phyloP scores from a whole-genome alignment of 2,329 filamentous ascomycete genomes.

The Verticillium longisporum region DNA sequence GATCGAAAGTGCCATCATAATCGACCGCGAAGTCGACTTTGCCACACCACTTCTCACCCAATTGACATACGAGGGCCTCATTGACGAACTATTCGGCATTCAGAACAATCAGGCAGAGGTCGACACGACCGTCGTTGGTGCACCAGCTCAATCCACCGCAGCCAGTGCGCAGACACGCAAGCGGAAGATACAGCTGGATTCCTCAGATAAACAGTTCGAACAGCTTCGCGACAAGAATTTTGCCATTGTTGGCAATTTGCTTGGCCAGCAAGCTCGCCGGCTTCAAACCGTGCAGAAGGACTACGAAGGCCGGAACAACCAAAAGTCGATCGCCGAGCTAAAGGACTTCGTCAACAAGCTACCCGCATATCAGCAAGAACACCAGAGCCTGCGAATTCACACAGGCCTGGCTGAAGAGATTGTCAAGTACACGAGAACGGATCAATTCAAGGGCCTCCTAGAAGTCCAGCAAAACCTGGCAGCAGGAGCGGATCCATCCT shows the following conservation, averaged over 20 bases:
- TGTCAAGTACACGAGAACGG: conserved; percentile 83
- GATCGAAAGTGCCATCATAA: conserved; percentile 86
- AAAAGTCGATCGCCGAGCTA: conserved; percentile 80
- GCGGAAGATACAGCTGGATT: conserved; percentile 82
- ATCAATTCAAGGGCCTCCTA: conserved; percentile 79
- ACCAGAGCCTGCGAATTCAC: conserved; percentile 86
- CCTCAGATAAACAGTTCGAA: conserved; percentile 80
- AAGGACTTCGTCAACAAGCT: conserved; percentile 93
- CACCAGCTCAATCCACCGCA: conserved; percentile 55
- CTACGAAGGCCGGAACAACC: conserved; percentile 83
- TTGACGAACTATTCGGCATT: conserved; percentile 90
- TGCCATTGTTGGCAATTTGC: conserved; percentile 78
- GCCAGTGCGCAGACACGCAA: conserved; percentile 58
- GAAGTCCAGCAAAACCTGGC: conserved; percentile 96
- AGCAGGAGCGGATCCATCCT: conserved; percentile 79
- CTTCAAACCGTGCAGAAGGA: conserved; percentile 76
- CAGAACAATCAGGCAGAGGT: conserved; percentile 89
- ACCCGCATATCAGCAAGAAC: conserved; percentile 86
- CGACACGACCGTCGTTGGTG: conserved; percentile 81
- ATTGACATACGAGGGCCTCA: conserved; percentile 90
- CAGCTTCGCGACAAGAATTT: conserved; percentile 91
- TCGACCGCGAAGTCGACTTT: conserved; percentile 92
- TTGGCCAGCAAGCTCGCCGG: conserved; percentile 86
- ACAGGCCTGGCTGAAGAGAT: conserved; percentile 92
- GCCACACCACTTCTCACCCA: conserved; percentile 89